Evolutionary conservation across 345 rosid species (phyloP), one percentile per base, ranked within the genome.

Genomic region (Arabis alpina): DNA sequence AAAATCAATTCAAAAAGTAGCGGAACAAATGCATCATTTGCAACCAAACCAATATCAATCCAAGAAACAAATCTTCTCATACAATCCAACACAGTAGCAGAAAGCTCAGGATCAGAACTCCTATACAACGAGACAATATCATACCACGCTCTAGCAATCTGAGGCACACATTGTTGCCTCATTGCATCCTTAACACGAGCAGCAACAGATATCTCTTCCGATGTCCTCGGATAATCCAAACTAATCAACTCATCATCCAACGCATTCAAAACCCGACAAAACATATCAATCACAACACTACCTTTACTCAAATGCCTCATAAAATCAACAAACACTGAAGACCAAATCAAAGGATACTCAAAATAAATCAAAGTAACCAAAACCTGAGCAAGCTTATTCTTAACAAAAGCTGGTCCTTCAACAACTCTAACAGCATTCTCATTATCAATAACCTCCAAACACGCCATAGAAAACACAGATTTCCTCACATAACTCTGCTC

Each of bases 301-400:
- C 99, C 97, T 77, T 88, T 86, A 59, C 77, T 83, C 77, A 91
- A 63, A 47, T 83, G 84, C 8, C 48, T 78, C 82, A 94, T 78
- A 55, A 86, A 81, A 77, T 94, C 95, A 47, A 89, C 78, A 76
- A 94, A 94, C 54, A 89, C 89, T 0, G 95, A 86, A 0, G 96
- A 75, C 99, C 97, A 94, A 73, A 81, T 71, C 66, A 70, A 69
- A 0, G 99, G 99, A 73, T 94, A 94, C 74, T 94, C 99, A n/a
- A 86, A 86, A 72, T 86, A 91, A 72, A 94, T 87, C 85, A 91
- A 70, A 56, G 92, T 86, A 61, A 85, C 95, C 79, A 94, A 73
- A 69, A 94, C 89, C 81, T 89, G 96, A 56, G 97, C 97, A 61
- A 94, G 96, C 86, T 94, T 94, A 66, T 94, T 94, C 63, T 81